Percentiles rank a stretch among this genome's conserved stretches.
phyloP scores from a whole-genome alignment of 1,284 basidiomycete genomes.

The Ganoderma resinaceum region DNA sequence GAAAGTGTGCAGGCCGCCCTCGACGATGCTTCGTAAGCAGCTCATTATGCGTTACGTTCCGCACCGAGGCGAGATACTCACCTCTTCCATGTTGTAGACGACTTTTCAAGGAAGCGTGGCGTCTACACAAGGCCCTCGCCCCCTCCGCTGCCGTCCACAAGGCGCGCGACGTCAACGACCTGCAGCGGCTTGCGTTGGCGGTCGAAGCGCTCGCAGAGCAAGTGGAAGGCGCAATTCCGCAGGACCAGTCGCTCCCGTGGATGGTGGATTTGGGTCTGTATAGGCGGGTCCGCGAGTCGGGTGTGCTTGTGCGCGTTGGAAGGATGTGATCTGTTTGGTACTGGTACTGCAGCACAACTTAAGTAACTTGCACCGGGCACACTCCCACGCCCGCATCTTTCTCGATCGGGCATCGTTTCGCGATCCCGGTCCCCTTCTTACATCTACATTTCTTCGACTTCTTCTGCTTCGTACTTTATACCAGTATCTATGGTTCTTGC shows the following conservation, averaged over 20 bases:
- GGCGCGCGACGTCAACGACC: neutral
- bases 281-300: neutral
- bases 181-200: neutral
- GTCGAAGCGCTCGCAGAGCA: neutral
- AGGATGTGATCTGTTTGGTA: neutral
- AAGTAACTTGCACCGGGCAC: too few relatives aligned
- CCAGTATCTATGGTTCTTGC: too few relatives aligned
- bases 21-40: constrained; percentile 20
- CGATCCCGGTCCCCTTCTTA: too few relatives aligned
- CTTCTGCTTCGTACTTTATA: too few relatives aligned
- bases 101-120: constrained; percentile 7
- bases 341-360: neutral
- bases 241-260: neutral
- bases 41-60: neutral
- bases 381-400: too few relatives aligned
- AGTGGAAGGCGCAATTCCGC: neutral
- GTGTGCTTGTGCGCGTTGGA: neutral
- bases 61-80: neutral
- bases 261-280: neutral
- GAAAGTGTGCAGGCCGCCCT: constrained; percentile 42
- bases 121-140: constrained; percentile 8
- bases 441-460: too few relatives aligned
- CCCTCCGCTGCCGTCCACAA: constrained; percentile 6
- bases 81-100: constrained; percentile 3
- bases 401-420: too few relatives aligned